phyloP scores from a whole-genome alignment of 164 flowering plant species.

The Vitis rotundifolia region DNA sequence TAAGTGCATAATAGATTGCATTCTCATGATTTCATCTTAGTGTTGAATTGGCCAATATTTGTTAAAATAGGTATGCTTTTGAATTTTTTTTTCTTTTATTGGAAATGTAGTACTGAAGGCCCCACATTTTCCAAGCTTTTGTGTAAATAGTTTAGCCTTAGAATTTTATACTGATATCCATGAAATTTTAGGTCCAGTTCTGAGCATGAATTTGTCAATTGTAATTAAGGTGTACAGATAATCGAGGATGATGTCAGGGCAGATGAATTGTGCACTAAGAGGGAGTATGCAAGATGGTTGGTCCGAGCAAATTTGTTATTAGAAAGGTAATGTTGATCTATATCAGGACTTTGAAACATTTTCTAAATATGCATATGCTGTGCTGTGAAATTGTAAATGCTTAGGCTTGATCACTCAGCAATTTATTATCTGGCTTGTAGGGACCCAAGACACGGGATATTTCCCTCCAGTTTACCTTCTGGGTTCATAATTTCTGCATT shows the following conservation, averaged over 20 bases:
- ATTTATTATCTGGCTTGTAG: constrained; percentile 34
- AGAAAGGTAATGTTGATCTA: constrained; percentile 60
- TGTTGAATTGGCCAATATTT: no score
- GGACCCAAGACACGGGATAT: constrained; percentile 53
- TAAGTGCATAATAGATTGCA: no score
- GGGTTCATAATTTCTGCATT: constrained; percentile 59
- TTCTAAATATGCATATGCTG: not conserved
- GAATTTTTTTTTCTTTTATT: no score
- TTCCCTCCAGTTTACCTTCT: constrained; percentile 46
- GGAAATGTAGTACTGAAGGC: no score
- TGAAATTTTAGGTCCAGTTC: constrained; percentile 28
- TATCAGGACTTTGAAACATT: not conserved
- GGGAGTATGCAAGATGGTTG: constrained; percentile 94
- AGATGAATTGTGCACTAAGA: constrained; percentile 73
- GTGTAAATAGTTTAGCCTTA: no score
- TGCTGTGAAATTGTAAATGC: not conserved
- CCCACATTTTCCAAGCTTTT: no score
- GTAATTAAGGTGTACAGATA: constrained; percentile 61
- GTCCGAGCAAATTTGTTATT: constrained; percentile 52
- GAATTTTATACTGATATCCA: not conserved
- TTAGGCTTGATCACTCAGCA: constrained; percentile 1
- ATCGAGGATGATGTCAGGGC: constrained; percentile 63
- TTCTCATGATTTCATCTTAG: no score
- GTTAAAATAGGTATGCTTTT: no score
- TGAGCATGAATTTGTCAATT: constrained; percentile 36